phyloP scores from a whole-genome alignment of 768 basidiomycete species.

The Scleroderma citrinum region DNA sequence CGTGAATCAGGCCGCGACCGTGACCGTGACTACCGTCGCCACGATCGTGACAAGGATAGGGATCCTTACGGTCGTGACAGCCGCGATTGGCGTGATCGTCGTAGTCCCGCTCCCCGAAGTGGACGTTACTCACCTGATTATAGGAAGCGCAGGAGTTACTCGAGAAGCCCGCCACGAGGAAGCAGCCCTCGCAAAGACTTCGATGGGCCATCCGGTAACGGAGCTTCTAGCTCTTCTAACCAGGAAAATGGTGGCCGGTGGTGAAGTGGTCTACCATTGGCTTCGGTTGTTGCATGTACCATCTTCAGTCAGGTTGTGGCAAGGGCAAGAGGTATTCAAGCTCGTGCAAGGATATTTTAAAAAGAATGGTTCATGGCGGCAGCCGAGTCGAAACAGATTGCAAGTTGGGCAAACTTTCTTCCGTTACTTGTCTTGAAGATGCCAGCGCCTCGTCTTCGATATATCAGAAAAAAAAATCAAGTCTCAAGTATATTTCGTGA shows the following conservation, averaged over 20 bases:
- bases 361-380: conserved; percentile 38
- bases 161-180: conserved; percentile 74
- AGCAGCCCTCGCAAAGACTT: conserved; percentile 50
- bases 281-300: conserved; percentile 20
- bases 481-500: conserved; percentile 62
- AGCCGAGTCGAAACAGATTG: conserved; percentile 30
- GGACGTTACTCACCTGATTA: conserved; percentile 75
- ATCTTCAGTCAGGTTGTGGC: conserved; percentile 23
- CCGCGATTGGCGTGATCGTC: conserved; percentile 75
- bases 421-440: conserved; percentile 46
- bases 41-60: conserved; percentile 43
- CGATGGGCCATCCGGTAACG: conserved; percentile 38
- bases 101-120: conserved; percentile 64
- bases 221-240: conserved; percentile 30
- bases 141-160: conserved; percentile 69
- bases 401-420: conserved; percentile 47
- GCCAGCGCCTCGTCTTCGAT: conserved; percentile 45
- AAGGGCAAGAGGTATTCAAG: conserved; percentile 39
- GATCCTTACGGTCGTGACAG: conserved; percentile 66
- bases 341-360: conserved; percentile 24
- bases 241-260: conserved; percentile 49
- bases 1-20: conserved; percentile 44
- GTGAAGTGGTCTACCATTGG: conserved; percentile 37
- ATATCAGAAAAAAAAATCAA: conserved; percentile 51
- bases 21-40: conserved; percentile 36